A percentile compares a stretch with the other conserved stretches of the same genome.
These are phyloP conservation scores for Dimargaris cristalligena DNA, from an alignment of 192 early-diverging fungal species.

Conservation along the genomic window DNA sequence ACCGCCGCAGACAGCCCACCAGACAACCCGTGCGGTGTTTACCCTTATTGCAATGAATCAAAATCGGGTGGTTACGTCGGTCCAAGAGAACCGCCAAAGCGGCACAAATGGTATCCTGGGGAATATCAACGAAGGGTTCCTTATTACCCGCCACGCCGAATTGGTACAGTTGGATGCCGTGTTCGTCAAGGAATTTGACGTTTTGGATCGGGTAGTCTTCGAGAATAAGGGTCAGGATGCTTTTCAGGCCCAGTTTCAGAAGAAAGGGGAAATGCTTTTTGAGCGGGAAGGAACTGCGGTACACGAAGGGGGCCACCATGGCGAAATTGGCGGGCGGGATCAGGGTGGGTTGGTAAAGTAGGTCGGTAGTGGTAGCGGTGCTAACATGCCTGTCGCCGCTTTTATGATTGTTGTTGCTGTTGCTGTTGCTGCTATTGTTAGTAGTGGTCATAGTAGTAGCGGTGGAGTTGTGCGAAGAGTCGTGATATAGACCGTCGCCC, in stretches of 20 bases:
- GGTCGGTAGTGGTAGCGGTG: slow-evolving; percentile 23
- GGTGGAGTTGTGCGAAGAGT: no score
- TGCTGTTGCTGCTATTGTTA: no score
- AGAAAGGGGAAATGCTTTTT: slow-evolving; percentile 86
- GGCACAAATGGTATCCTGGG: slow-evolving; percentile 23
- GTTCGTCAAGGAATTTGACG: slow-evolving; percentile 60
- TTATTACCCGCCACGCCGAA: slow-evolving; percentile 88
- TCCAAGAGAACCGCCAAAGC: slow-evolving; percentile 25
- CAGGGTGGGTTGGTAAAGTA: neutral
- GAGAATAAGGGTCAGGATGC: slow-evolving; percentile 81
- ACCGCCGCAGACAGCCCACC: slow-evolving; percentile 83
- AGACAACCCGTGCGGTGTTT: slow-evolving; percentile 96
- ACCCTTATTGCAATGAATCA: slow-evolving; percentile 97
- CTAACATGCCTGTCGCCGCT: slow-evolving; percentile 20
- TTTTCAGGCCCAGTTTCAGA: slow-evolving; percentile 67
- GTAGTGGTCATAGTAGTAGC: no score
- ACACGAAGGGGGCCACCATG: slow-evolving; percentile 89
- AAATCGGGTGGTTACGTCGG: slow-evolving; percentile 57
- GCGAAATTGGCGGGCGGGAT: slow-evolving; percentile 90
- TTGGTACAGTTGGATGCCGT: slow-evolving; percentile 70
- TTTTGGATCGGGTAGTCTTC: slow-evolving; percentile 87
- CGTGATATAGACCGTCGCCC: no score
- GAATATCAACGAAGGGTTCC: slow-evolving; percentile 34
- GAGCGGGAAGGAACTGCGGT: slow-evolving; percentile 83
- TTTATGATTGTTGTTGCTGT: no score